Percentiles rank a stretch among this genome's conserved stretches.
Evolutionary conservation across 108 stramenopile genomes (phyloP).

Genomic region (Cylindrotheca fusiformis): DNA sequence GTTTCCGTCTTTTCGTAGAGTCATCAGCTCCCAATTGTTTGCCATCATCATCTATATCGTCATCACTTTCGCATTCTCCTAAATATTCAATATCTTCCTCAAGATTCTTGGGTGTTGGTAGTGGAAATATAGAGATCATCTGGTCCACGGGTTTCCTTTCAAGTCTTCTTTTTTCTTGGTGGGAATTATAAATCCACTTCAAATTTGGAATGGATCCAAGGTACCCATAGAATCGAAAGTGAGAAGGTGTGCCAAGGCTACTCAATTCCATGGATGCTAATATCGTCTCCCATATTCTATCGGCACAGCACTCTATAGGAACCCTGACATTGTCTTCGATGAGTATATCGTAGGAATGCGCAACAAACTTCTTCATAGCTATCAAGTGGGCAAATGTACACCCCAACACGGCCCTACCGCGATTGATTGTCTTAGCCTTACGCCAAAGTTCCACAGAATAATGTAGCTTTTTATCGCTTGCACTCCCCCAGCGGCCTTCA

Average conservation of each 20-base stretch:
- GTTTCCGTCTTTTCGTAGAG: conserved; percentile 28
- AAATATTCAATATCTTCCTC: conserved; percentile 19
- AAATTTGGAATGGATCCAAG: conserved; percentile 76
- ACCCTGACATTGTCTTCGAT: conserved; percentile 86
- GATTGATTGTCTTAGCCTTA: conserved; percentile 75
- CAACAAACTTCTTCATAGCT: conserved; percentile 66
- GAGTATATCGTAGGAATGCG: conserved; percentile 70
- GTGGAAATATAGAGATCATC: conserved; percentile 45
- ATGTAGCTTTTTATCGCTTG: conserved; percentile 52
- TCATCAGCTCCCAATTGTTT: conserved; percentile 9
- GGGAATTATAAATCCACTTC: conserved; percentile 59
- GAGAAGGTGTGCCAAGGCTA: conserved; percentile 35
- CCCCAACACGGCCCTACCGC: conserved; percentile 74
- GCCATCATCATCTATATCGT: neutral
- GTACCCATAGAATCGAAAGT: conserved; percentile 85
- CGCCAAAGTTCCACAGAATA: conserved; percentile 81
- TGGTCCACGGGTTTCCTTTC: neutral
- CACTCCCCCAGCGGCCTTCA: conserved; percentile 53
- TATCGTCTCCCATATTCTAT: conserved; percentile 57
- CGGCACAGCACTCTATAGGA: conserved; percentile 39
- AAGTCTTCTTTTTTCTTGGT: conserved; percentile 45
- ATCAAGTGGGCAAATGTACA: conserved; percentile 83
- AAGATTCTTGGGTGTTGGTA: conserved; percentile 63
- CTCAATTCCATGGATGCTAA: conserved; percentile 29
- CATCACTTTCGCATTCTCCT: neutral